Evolutionary conservation across 1,284 basidiomycete species (phyloP), one percentile per base, ranked within the genome.

Genomic region (Microbotryomycetes sp.): DNA sequence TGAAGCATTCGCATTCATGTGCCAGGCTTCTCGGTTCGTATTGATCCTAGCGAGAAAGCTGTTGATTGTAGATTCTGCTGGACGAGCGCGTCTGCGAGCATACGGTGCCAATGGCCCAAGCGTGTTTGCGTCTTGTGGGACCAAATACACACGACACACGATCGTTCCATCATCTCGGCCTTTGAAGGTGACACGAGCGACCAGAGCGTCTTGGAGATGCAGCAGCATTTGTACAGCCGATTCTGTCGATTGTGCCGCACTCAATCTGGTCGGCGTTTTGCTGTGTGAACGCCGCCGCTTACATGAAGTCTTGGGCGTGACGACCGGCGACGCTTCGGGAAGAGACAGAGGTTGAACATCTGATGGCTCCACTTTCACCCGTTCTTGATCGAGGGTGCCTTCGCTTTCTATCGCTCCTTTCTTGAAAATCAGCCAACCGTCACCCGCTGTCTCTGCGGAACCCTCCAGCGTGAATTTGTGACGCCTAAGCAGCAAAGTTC

Each of bases 71-170:
- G 49, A 51, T 0, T 26, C 35, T 1, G 54, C 7, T 6, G 61
- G 57, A 26, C 57, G 48, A 23, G 24, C 50, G 21, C 27, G 18
- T 24, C 45, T n/a, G 0, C 29, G 26, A n/a, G n/a, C 29, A 21
- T 1, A 4, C 18, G 24, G 23, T 4, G n/a, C 26, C 5, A 31
- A 45, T 1, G 30, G 29, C 4, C 7, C 3, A 21, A 55, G 35
- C 31, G 58, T 59, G 2, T 27, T 45, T 24, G 64, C n/a, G 18
- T 66, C 66, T 5, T 51, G 35, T 24, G 64, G 64, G 0, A 68
- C 48, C 27, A 68, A 57, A 48, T 66, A 68, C 9, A 68, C 51
- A 2, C 66, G 48, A 9, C 65, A 28, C 21, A 66, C 7, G 16
- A 29, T 45, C 11, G 23, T 26, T 3, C 30, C 23, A 1, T 4